These are phyloP conservation scores for Dioszegia crocea DNA, from an alignment of 768 basidiomycete species.

Conservation along the genomic window DNA sequence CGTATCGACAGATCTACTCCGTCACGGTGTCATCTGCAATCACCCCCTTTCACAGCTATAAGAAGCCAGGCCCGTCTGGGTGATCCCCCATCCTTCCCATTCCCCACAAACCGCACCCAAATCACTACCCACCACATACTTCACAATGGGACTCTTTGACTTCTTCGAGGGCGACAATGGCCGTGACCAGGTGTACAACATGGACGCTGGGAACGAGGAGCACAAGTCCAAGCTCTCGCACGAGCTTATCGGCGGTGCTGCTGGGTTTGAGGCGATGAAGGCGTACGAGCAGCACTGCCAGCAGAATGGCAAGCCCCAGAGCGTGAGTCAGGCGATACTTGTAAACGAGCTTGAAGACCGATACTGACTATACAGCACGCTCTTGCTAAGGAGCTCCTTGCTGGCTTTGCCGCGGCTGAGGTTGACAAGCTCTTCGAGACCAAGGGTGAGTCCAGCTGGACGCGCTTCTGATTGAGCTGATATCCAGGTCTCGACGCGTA, in stretches of 20 bases:
- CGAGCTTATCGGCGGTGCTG: slow-evolving; percentile 49
- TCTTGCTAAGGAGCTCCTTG: slow-evolving; percentile 49
- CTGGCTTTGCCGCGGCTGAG: slow-evolving; percentile 51
- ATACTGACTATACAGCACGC: slow-evolving; percentile 23
- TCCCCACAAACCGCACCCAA: slow-evolving; percentile 28
- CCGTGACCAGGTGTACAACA: slow-evolving; percentile 39
- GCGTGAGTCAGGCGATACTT: slow-evolving; percentile 21
- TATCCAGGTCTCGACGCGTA: slow-evolving; percentile 41
- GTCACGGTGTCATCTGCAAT: too few species aligned
- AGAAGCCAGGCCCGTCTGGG: too few species aligned
- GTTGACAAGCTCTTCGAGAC: slow-evolving; percentile 52
- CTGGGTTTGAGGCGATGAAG: slow-evolving; percentile 52
- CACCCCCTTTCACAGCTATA: too few species aligned
- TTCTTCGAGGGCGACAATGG: slow-evolving; percentile 42
- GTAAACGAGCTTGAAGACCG: not conserved
- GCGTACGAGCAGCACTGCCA: slow-evolving; percentile 50
- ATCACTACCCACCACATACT: slow-evolving; percentile 17
- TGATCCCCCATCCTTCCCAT: slow-evolving; percentile 24
- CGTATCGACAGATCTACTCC: not conserved
- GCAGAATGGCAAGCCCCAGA: slow-evolving; percentile 46
- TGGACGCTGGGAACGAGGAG: slow-evolving; percentile 36
- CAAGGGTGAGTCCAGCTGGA: slow-evolving; percentile 43
- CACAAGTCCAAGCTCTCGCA: slow-evolving; percentile 44
- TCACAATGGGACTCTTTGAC: slow-evolving; percentile 34
- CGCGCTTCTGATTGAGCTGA: not conserved